Evolutionary conservation across 345 rosid genomes (phyloP).

Genomic region (Hibiscus tridactylites): DNA sequence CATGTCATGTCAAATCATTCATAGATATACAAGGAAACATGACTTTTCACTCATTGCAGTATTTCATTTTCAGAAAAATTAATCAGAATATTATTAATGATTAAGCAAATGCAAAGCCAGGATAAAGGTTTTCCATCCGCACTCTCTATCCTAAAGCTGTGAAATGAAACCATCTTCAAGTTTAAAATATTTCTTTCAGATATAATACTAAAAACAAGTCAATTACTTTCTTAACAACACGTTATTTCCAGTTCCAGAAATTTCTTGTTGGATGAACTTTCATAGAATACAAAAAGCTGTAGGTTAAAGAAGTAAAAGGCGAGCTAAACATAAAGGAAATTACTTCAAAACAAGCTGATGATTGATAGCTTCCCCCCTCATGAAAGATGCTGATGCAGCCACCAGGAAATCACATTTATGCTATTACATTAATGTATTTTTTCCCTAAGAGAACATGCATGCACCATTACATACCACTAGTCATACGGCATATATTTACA

Average conservation of each 20-base stretch:
- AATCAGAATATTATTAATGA: neutral
- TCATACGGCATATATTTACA: neutral
- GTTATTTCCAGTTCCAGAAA: no score
- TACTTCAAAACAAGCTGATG: no score
- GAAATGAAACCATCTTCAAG: neutral
- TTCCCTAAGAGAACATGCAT: no score
- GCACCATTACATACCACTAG: neutral
- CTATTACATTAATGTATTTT: neutral
- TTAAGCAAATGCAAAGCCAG: neutral
- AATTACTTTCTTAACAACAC: neutral
- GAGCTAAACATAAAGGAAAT: no score
- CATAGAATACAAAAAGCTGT: no score
- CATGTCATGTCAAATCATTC: constrained; percentile 6
- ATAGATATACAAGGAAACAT: neutral
- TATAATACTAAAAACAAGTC: neutral
- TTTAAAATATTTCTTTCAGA: neutral
- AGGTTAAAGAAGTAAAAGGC: no score
- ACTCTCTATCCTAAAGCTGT: constrained; percentile 2
- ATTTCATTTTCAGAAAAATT: neutral
- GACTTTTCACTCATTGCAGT: neutral
- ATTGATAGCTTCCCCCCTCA: neutral
- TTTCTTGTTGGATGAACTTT: no score
- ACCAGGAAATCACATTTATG: neutral
- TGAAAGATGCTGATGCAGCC: neutral
- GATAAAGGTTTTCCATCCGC: constrained; percentile 4